These are phyloP conservation scores for Fusarium ambrosium DNA, from an alignment of 2,329 filamentous ascomycete genomes.

Conservation along the genomic window DNA sequence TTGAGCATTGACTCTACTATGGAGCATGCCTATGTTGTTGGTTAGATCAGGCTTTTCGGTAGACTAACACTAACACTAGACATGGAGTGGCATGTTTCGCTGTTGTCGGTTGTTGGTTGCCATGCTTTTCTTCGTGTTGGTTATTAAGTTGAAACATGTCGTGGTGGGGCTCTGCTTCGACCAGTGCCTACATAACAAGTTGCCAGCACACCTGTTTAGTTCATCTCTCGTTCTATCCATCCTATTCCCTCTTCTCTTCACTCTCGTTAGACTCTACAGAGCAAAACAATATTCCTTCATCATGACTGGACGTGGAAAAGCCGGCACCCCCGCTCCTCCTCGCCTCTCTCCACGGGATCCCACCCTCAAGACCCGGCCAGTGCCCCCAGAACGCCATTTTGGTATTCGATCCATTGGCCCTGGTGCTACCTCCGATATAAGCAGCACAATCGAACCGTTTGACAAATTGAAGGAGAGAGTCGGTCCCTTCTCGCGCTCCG, in stretches of 20 bases:
- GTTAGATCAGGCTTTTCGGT: neutral
- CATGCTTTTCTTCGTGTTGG: neutral
- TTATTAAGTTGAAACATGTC: neutral
- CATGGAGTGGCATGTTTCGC: neutral
- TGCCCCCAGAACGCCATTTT: slow-evolving; percentile 23
- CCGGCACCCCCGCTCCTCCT: neutral
- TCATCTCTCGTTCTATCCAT: neutral
- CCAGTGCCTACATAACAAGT: neutral
- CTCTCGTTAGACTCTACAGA: neutral
- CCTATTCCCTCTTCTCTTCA: neutral
- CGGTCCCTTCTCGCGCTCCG: neutral
- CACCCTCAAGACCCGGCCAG: slow-evolving; percentile 14
- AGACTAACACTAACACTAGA: neutral
- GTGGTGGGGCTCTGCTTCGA: neutral
- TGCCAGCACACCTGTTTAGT: neutral
- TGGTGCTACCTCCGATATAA: slow-evolving; percentile 16
- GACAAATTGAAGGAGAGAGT: neutral
- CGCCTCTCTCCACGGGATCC: slow-evolving; percentile 11
- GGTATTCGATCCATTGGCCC: slow-evolving; percentile 18
- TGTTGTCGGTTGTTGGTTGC: neutral
- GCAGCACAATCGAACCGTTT: slow-evolving; percentile 7
- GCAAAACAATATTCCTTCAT: neutral
- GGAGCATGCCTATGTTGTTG: neutral
- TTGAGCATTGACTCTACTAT: neutral
- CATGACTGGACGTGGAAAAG: slow-evolving; percentile 1